These are phyloP conservation scores for Irpex sp. DNA, from an alignment of 1,284 basidiomycete species.

Conservation along the genomic window DNA sequence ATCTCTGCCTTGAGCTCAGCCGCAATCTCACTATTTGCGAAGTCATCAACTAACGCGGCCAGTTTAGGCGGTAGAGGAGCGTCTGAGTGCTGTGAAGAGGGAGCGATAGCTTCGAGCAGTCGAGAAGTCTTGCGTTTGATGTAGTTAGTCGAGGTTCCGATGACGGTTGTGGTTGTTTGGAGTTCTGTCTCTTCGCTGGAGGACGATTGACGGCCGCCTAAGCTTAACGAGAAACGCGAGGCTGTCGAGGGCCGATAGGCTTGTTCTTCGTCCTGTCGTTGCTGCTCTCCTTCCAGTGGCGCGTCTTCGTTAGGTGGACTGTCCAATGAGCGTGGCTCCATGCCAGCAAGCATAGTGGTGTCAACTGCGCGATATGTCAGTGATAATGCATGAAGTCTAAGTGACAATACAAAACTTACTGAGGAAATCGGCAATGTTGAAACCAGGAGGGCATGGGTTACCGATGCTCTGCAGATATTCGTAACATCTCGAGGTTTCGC, in stretches of 20 bases:
- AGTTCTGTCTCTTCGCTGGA: conserved; percentile 53
- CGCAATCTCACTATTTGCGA: conserved; percentile 67
- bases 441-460: conserved; percentile 87
- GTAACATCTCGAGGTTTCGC: conserved; percentile 71
- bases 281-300: conserved; percentile 32
- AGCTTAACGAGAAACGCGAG: conserved; percentile 31
- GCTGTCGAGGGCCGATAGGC: conserved; percentile 27
- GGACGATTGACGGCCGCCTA: conserved; percentile 27
- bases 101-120: conserved; percentile 65
- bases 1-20: conserved; percentile 64
- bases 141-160: conserved; percentile 47
- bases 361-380: conserved; percentile 54
- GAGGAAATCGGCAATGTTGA: conserved; percentile 94
- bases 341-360: conserved; percentile 75
- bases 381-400: neutral
- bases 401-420: conserved; percentile 50
- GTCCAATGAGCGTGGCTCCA: conserved; percentile 39
- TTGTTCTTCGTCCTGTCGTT: conserved; percentile 64
- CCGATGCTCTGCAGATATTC: conserved; percentile 81
- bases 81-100: conserved; percentile 33
- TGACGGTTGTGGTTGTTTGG: conserved; percentile 41
- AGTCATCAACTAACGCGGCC: conserved; percentile 71
- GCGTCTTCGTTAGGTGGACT: conserved; percentile 34
- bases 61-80: conserved; percentile 62
- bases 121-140: conserved; percentile 78